Evolutionary conservation across 768 basidiomycete genomes (phyloP).

Genomic region (Agaricus blazei): DNA sequence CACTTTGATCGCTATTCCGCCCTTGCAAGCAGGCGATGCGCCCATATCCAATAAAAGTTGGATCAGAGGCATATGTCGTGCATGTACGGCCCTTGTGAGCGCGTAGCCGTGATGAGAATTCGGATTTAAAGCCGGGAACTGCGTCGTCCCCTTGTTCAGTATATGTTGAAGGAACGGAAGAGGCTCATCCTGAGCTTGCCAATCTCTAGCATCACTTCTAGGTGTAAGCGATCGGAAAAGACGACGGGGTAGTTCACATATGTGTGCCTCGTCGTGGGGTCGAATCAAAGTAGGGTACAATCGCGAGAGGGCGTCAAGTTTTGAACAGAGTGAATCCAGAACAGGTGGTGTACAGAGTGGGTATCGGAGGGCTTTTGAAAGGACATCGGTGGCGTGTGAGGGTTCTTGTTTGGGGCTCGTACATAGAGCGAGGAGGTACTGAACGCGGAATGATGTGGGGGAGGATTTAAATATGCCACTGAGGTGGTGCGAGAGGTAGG

Average conservation of each 20-base stretch:
- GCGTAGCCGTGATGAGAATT: slow-evolving; percentile 81
- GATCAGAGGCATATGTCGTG: slow-evolving; percentile 58
- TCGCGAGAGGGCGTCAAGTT: slow-evolving; percentile 34
- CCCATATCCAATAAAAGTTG: slow-evolving; percentile 65
- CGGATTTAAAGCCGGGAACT: slow-evolving; percentile 37
- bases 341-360: slow-evolving; percentile 55
- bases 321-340: slow-evolving; percentile 3
- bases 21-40: slow-evolving; percentile 63
- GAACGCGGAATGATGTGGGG: slow-evolving; percentile 54
- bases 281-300: slow-evolving; percentile 12
- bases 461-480: slow-evolving; percentile 49
- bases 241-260: slow-evolving; percentile 58
- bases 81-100: slow-evolving; percentile 72
- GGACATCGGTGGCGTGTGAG: slow-evolving; percentile 29
- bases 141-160: slow-evolving; percentile 29
- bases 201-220: slow-evolving; percentile 21
- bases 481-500: slow-evolving; percentile 50
- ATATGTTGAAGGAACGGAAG: slow-evolving; percentile 62
- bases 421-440: slow-evolving; percentile 49
- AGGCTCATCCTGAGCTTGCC: slow-evolving; percentile 49
- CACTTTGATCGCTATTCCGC: slow-evolving; percentile 61
- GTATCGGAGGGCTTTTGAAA: slow-evolving; percentile 48
- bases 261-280: not conserved
- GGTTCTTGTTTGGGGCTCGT: slow-evolving; percentile 11
- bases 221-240: slow-evolving; percentile 54